phyloP scores from a whole-genome alignment of 768 basidiomycete species.

The Pulveroboletus sp. region DNA sequence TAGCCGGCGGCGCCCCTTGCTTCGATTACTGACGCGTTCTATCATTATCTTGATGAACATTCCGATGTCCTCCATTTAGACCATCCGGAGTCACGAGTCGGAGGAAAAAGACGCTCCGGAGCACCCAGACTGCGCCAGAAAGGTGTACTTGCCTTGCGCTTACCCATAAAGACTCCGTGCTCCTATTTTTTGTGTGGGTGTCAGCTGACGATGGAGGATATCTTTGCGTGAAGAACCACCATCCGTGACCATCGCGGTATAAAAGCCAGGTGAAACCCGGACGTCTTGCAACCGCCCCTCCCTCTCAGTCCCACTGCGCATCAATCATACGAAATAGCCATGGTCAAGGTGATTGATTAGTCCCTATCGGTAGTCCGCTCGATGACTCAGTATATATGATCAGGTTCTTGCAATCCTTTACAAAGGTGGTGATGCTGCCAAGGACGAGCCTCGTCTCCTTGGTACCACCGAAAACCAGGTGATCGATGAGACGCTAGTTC shows the following conservation, averaged over 20 bases:
- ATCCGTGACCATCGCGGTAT: constrained; percentile 11
- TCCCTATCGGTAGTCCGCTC: not conserved
- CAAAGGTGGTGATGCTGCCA: constrained; percentile 61
- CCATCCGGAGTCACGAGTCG: constrained; percentile 1
- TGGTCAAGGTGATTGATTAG: constrained; percentile 42
- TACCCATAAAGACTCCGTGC: too few species aligned
- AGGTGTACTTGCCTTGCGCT: too few species aligned
- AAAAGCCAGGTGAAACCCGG: constrained; percentile 10
- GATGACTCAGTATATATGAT: constrained; percentile 3
- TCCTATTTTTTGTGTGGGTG: not conserved
- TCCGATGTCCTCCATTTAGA: not conserved
- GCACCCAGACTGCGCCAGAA: constrained; percentile 1
- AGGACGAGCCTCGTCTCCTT: constrained; percentile 67
- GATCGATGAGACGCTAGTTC: constrained; percentile 47
- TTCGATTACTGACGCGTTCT: constrained; percentile 1
- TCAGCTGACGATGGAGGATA: not conserved
- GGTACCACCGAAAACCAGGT: constrained; percentile 81
- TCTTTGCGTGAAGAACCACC: not conserved
- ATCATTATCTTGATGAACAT: constrained; percentile 2
- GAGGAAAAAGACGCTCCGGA: constrained; percentile 3
- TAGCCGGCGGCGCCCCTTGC: not conserved
- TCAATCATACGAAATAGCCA: constrained; percentile 4
- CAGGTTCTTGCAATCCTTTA: constrained; percentile 67
- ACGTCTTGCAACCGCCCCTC: not conserved
- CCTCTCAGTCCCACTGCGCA: constrained; percentile 9